Conservation (phyloP, 257 asterid genomes). For the Solanum dulcamara region DNA sequence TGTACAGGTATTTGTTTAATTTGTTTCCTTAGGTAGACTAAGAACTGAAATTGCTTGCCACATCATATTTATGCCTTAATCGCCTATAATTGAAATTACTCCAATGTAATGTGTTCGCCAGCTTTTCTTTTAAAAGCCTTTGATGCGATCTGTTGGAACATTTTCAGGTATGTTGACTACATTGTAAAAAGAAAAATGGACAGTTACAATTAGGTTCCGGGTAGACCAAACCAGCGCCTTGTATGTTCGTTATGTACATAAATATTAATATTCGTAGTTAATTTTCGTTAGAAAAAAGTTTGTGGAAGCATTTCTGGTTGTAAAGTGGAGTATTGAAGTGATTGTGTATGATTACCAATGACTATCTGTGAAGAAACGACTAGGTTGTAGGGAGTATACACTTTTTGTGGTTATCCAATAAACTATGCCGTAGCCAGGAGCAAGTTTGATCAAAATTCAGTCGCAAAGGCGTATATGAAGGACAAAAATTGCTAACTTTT, state of each 20-base stretch:
- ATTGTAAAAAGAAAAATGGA: not conserved
- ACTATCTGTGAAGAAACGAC: not conserved
- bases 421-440: not conserved
- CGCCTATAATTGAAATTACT: not conserved
- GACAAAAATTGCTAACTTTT: not conserved
- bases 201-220: not conserved
- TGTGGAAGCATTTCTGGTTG: not conserved
- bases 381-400: not conserved
- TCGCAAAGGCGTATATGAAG: not conserved
- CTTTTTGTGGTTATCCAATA: not conserved
- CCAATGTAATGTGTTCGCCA: not conserved
- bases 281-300: not conserved
- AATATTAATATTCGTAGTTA: not conserved
- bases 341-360: not conserved
- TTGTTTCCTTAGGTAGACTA: not conserved
- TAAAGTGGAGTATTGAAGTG: not conserved
- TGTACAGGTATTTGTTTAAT: constrained; percentile 43
- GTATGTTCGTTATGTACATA: not conserved
- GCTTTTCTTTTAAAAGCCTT: not conserved
- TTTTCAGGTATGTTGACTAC: not conserved
- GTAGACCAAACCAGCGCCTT: not conserved
- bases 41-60: not conserved
- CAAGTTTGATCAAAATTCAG: not conserved
- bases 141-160: not conserved
- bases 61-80: not conserved